Conservation (phyloP, 2,329 filamentous ascomycete genomes). For the Lithohypha guttulata region DNA sequence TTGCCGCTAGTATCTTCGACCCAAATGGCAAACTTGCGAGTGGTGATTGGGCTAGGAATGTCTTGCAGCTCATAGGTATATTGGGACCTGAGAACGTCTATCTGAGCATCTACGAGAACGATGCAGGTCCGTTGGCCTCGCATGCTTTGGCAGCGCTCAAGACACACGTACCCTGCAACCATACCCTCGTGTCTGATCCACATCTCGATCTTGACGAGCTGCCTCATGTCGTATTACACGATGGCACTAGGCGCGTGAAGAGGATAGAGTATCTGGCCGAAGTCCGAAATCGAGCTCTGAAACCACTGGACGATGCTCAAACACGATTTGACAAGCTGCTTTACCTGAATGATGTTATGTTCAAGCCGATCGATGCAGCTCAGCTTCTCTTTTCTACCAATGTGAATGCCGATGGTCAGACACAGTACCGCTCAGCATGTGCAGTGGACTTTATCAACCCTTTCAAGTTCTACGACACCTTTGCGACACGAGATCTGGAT, state of each 20-base stretch:
- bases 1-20: slow-evolving; percentile 62
- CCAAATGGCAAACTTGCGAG: slow-evolving; percentile 47
- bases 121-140: slow-evolving; percentile 48
- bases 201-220: slow-evolving; percentile 48
- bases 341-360: slow-evolving; percentile 58
- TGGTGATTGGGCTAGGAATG: slow-evolving; percentile 52
- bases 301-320: slow-evolving; percentile 44
- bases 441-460: slow-evolving; percentile 65
- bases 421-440: slow-evolving; percentile 58
- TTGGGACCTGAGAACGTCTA: slow-evolving; percentile 59
- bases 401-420: slow-evolving; percentile 38
- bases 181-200: slow-evolving; percentile 49
- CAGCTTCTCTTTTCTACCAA: slow-evolving; percentile 55
- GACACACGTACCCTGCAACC: slow-evolving; percentile 38
- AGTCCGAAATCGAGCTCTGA: slow-evolving; percentile 59
- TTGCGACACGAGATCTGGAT: slow-evolving; percentile 60
- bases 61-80: slow-evolving; percentile 53
- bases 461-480: slow-evolving; percentile 68
- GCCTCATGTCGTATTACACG: slow-evolving; percentile 50
- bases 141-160: slow-evolving; percentile 46
- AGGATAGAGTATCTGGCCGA: slow-evolving; percentile 64
- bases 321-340: slow-evolving; percentile 45
- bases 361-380: slow-evolving; percentile 47
- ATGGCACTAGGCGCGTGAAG: slow-evolving; percentile 54
- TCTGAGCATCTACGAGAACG: slow-evolving; percentile 64